Evolutionary conservation across 495 filamentous ascomycete genomes (phyloP), one percentile per base, ranked within the genome.

Genomic region (Aspergillus leporis): DNA sequence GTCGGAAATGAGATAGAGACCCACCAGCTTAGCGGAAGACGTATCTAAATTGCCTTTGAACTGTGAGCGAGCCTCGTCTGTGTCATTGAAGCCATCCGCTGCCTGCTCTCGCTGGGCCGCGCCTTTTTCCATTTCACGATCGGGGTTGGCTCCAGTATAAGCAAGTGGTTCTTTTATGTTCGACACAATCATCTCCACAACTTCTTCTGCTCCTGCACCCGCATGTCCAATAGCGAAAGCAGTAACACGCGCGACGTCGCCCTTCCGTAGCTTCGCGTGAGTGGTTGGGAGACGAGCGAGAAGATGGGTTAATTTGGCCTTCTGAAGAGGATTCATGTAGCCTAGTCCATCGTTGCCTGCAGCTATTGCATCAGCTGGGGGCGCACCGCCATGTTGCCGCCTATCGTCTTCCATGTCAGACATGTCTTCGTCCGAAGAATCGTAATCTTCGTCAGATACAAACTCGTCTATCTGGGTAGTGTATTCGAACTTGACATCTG

Each of bases 171-270:
- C 81, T 58, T 87, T 77, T 45, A 96, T 81, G 62, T 98, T 98
- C 0, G 85, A 79, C 0, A 94, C 83, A 30, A 98, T 87, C 76
- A 95, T 87, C 31, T 92, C 83, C 21, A 95, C 93, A 38, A 97
- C 86, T 77, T 98, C 94, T 55, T 95, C 90, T 8, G 90, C 90
- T 28, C 86, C 88, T 14, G 78, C 70, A 3, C 87, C 90, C 3
- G 90, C 90, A 68, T 97, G 90, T 2, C 88, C 88, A 61, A 97
- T 93, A 13, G 93, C 94, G 67, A 98, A 97, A 23, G 88, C 83
- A 4, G 92, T 93, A 3, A 97, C 78, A 4, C 92, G 83, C 18
- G 92, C 92, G 30, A 97, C 85, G 67, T 97, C 93, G 3, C 92
- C 91, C 65, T 90, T 90, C 28, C 91, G 83, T 19, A 97, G 83